Percentiles rank a stretch among this genome's conserved stretches.
These are phyloP conservation scores for Helicostylum pulchrum DNA, from an alignment of 192 early-diverging fungal species.

Conservation along the genomic window DNA sequence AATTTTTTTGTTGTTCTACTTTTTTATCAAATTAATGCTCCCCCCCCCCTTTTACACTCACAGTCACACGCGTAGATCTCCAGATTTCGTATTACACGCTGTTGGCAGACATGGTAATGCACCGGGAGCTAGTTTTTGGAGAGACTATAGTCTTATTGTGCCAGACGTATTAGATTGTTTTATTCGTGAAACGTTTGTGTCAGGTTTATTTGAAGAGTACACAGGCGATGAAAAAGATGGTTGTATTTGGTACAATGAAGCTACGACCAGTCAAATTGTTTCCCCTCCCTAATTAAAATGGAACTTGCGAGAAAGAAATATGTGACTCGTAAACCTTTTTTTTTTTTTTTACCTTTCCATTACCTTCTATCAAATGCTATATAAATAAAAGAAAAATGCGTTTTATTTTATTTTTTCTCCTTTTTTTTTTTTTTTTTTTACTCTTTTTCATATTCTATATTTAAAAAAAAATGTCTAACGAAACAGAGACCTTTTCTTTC, in stretches of 20 bases:
- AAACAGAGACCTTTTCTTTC: constrained; percentile 84
- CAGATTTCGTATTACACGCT: constrained; percentile 25
- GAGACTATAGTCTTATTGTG: constrained; percentile 32
- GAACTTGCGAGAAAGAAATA: neutral
- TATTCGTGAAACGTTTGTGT: constrained; percentile 33
- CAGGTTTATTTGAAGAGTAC: constrained; percentile 20
- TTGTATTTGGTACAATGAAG: neutral
- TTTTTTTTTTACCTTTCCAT: neutral
- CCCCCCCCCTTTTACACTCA: neutral
- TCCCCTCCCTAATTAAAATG: neutral
- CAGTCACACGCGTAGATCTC: constrained; percentile 21
- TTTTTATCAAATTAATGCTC: neutral
- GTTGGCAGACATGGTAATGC: constrained; percentile 30
- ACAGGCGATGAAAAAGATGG: neutral
- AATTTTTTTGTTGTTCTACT: neutral
- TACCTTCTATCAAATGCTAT: neutral
- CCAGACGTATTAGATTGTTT: constrained; percentile 28
- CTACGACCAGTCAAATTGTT: too few species aligned
- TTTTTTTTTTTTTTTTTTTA: neutral
- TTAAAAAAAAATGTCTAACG: constrained; percentile 27
- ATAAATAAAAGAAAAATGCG: neutral
- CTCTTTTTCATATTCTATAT: neutral
- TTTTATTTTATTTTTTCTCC: neutral
- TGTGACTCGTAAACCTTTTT: neutral
- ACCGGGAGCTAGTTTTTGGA: constrained; percentile 29